Evolutionary conservation across 1,284 basidiomycete genomes (phyloP).

Genomic region (Anthracocystis setariae): DNA sequence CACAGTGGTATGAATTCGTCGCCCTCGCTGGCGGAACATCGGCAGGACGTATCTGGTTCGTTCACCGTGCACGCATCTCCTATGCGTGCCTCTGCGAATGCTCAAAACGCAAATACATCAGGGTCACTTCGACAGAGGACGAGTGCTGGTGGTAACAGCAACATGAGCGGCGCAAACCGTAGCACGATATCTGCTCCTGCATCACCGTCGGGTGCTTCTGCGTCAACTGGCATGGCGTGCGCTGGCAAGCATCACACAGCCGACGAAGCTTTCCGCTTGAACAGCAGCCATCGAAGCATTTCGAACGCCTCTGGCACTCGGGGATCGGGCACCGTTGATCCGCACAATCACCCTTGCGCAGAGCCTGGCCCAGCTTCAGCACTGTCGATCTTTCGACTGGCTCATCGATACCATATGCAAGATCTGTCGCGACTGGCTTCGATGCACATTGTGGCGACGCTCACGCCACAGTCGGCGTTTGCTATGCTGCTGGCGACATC

Average conservation of each 20-base stretch:
- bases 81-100: background rate
- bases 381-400: constrained; percentile 80
- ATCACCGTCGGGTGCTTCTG: constrained; percentile 6
- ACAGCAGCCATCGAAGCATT: constrained; percentile 7
- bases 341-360: constrained; percentile 78
- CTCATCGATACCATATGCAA: constrained; percentile 80
- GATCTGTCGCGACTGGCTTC: constrained; percentile 76
- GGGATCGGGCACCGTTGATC: constrained; percentile 70
- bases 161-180: constrained; percentile 1
- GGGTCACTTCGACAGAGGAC: constrained; percentile 36
- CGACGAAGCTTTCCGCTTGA: constrained; percentile 4
- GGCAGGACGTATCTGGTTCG: constrained; percentile 17
- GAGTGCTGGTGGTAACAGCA: constrained; percentile 8
- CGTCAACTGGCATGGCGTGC: constrained; percentile 1
- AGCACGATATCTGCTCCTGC: constrained; percentile 18
- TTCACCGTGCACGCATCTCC: constrained; percentile 15
- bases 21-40: constrained; percentile 5
- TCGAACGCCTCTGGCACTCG: constrained; percentile 8
- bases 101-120: constrained; percentile 17
- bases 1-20: constrained; percentile 7
- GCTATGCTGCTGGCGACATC: constrained; percentile 74
- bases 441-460: constrained; percentile 78
- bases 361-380: constrained; percentile 71
- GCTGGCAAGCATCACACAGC: constrained; percentile 14
- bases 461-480: constrained; percentile 79